Conservation (phyloP, 192 early-diverging fungal species). For the Pilobolus umbonatus region DNA sequence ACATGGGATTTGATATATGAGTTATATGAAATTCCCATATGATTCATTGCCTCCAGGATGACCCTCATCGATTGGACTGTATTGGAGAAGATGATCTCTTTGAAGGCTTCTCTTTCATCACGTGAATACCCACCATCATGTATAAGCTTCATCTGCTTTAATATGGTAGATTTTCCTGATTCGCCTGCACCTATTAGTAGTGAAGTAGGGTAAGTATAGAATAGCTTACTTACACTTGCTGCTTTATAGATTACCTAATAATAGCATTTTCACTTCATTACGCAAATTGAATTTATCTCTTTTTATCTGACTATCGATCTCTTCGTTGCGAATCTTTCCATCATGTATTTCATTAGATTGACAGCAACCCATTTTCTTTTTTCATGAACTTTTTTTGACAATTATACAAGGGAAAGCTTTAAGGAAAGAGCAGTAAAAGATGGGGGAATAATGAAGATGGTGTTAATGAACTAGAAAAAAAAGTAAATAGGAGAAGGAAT, state of each 20-base stretch:
- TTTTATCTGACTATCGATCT: conserved; percentile 86
- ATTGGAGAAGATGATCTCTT: conserved; percentile 94
- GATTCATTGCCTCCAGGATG: conserved; percentile 91
- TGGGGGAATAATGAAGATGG: background rate
- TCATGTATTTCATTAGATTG: conserved; percentile 83
- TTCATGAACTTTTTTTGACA: background rate
- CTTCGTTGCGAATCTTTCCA: conserved; percentile 78
- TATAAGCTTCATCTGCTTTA: conserved; percentile 98
- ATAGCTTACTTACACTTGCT: background rate
- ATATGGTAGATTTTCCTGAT: conserved; percentile 94
- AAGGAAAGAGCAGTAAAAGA: background rate
- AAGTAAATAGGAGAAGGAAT: background rate
- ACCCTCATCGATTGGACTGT: conserved; percentile 92
- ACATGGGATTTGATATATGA: conserved; percentile 64
- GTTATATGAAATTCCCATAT: conserved; percentile 69
- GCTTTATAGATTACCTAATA: conserved; percentile 56
- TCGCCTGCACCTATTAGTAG: conserved; percentile 79
- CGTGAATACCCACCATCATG: conserved; percentile 89
- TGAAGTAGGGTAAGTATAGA: background rate
- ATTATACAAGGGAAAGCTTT: background rate
- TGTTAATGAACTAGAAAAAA: background rate
- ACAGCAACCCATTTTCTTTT: conserved; percentile 81
- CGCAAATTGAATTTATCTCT: conserved; percentile 74
- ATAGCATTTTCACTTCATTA: conserved; percentile 96
- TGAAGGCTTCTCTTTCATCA: conserved; percentile 88